phyloP scores from a whole-genome alignment of 768 basidiomycete genomes.

The Suillus spraguei region DNA sequence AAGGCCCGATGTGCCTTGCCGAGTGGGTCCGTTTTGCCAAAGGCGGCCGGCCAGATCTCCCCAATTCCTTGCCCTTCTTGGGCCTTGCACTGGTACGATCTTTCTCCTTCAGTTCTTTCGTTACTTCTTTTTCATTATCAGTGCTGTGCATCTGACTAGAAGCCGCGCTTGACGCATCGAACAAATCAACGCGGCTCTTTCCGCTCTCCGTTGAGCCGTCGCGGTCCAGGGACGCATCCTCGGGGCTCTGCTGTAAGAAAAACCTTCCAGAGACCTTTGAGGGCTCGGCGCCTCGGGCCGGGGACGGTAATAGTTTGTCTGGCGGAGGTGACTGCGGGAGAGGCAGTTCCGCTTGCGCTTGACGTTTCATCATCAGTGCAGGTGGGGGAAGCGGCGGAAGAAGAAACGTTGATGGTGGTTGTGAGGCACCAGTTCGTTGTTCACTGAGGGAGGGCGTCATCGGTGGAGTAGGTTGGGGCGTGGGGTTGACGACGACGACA shows the following conservation, averaged over 20 bases:
- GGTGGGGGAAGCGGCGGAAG: constrained; percentile 34
- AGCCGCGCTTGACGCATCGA: constrained; percentile 37
- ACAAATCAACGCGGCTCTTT: constrained; percentile 34
- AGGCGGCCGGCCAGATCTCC: constrained; percentile 29
- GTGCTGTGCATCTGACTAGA: constrained; percentile 34
- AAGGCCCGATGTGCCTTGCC: constrained; percentile 30
- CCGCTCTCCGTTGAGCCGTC: constrained; percentile 34
- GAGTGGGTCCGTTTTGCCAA: constrained; percentile 31
- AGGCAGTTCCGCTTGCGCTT: constrained; percentile 25
- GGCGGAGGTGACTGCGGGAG: constrained; percentile 15
- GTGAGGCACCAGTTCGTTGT: constrained; percentile 23
- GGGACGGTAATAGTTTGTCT: constrained; percentile 9
- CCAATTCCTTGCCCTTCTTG: constrained; percentile 37
- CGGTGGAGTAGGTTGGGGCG: constrained; percentile 79
- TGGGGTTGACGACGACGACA: constrained; percentile 73
- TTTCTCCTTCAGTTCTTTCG: constrained; percentile 23
- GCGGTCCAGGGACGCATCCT: constrained; percentile 38
- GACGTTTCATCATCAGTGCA: constrained; percentile 19
- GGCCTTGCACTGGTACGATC: constrained; percentile 20
- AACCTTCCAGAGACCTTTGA: constrained; percentile 39
- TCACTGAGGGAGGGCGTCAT: constrained; percentile 55
- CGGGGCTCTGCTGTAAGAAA: constrained; percentile 49
- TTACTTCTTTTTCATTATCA: constrained; percentile 21
- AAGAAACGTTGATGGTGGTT: constrained; percentile 28
- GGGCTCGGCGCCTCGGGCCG: constrained; percentile 17